Base-by-base conservation (phyloP, 2,329 filamentous ascomycete species). In the Aspergillus alliaceus region DNA sequence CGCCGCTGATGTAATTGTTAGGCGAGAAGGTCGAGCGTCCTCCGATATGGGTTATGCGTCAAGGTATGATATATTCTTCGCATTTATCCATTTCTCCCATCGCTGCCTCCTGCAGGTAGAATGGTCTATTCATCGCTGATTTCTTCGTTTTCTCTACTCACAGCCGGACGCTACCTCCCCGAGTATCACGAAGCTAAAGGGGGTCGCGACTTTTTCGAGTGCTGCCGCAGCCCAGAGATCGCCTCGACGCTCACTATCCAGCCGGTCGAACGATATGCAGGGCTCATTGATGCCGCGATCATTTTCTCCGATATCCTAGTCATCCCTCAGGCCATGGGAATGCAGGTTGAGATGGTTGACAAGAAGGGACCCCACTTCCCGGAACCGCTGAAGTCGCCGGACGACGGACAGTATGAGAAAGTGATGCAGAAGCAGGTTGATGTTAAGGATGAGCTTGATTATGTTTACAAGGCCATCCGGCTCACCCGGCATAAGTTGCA, bases 281-380 rank as follows among this genome's bases (percentile, higher is more conserved):
- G 92, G 42, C 87, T 99, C 60, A 86, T 99, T 66, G 95, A 99
- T 75, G 93, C 92, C 27, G 93, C 95, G 59, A 99, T 99, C 70
- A 99, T 99, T 75, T 99, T 99, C 82, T 96, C 91, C 56, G 95
- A 99, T 73, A 99, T 99, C 64, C 86, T 99, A 35, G 95, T 99
- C 46, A 93, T 99, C 61, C 95, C 95, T 0, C 95, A 99, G 79
- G 95, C 95, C 31, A 90, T 99, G 86, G 95, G 95, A 1, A 99
- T 99, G 95, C 83, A 84, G n/a, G 95, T 99, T 27, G 90, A 98
- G 75, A 99, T 99, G 95, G 83, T 98, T 11, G 93, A 97, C 75
- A 96, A 95, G 79, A 96, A 96, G 76, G 95, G 95, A 0, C 95
- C 95, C 11, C 90, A 96, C 73, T 99, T 99, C 75, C 95, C 95